Conservation (phyloP, 2,329 filamentous ascomycete species). For the Xylariaceae sp. region DNA sequence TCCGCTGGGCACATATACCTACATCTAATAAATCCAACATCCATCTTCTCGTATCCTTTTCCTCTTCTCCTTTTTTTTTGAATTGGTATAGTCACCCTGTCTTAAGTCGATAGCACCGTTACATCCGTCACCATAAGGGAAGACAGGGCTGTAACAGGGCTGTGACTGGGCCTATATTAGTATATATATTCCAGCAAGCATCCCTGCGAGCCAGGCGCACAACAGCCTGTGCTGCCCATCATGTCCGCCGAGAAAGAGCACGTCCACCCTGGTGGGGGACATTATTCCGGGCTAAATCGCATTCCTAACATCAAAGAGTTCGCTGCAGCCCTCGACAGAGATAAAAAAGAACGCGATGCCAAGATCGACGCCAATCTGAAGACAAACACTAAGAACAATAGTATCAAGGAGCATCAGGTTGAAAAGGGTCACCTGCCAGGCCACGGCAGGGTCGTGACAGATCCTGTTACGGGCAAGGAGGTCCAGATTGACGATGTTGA, state of each 20-base stretch:
- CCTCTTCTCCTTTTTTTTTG: neutral
- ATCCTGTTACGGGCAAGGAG: conserved; percentile 85
- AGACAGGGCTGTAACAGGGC: neutral
- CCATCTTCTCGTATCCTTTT: neutral
- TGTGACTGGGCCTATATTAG: too few species aligned
- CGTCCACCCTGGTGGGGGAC: conserved; percentile 42
- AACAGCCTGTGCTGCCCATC: neutral
- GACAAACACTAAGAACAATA: conserved; percentile 40
- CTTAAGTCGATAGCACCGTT: neutral
- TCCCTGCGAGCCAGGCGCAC: neutral
- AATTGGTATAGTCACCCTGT: neutral
- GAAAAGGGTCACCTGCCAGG: conserved; percentile 45
- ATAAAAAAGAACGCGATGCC: conserved; percentile 78
- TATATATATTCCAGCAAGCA: neutral
- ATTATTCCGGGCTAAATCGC: conserved; percentile 83
- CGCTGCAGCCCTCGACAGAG: conserved; percentile 75
- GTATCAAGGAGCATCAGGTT: conserved; percentile 51
- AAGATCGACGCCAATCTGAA: conserved; percentile 67
- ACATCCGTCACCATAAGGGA: neutral
- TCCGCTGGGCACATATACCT: too few species aligned
- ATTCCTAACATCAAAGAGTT: conserved; percentile 90
- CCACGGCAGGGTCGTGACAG: conserved; percentile 75
- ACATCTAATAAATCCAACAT: conserved; percentile 16
- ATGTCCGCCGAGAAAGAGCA: conserved; percentile 41
- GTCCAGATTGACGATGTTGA: conserved; percentile 86